phyloP scores from a whole-genome alignment of 441 rosid species.

The Pelargonium citronellum region DNA sequence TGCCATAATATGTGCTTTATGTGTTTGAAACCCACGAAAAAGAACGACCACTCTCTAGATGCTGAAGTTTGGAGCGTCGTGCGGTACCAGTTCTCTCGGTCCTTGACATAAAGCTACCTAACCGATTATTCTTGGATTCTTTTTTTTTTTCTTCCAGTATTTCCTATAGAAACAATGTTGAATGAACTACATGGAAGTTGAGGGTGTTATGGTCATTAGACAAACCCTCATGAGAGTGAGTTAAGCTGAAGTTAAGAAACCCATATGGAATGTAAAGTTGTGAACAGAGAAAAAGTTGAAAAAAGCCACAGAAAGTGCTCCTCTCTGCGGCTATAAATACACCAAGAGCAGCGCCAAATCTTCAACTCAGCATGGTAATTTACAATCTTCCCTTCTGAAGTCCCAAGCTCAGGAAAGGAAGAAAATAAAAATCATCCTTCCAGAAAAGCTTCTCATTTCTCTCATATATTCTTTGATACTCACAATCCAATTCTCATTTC shows the following conservation, averaged over 20 bases:
- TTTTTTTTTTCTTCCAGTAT: not conserved
- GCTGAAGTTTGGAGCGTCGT: too few relatives aligned
- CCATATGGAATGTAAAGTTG: slow-evolving; percentile 10
- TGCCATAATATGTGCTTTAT: too few relatives aligned
- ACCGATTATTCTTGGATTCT: not conserved
- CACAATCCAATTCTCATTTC: not conserved
- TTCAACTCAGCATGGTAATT: slow-evolving; percentile 3
- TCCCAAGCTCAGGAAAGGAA: not conserved
- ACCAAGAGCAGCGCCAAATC: slow-evolving; percentile 16
- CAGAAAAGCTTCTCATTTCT: slow-evolving; percentile 3
- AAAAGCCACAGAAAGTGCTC: not conserved
- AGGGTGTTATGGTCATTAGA: slow-evolving; percentile 17
- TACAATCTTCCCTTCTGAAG: not conserved
- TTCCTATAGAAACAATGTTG: not conserved
- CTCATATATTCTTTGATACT: not conserved
- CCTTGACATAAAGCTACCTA: not conserved
- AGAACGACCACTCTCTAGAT: too few relatives aligned
- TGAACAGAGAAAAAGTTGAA: slow-evolving; percentile 1
- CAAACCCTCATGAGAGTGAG: not conserved
- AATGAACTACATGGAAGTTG: not conserved
- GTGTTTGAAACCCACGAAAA: too few relatives aligned
- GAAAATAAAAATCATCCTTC: not conserved
- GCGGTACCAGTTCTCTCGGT: too few relatives aligned
- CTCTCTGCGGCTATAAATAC: slow-evolving; percentile 40
- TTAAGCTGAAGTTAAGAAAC: slow-evolving; percentile 3